Evolutionary conservation across 208 protist genomes (phyloP).

Genomic region (Leishmania tarentolae): DNA sequence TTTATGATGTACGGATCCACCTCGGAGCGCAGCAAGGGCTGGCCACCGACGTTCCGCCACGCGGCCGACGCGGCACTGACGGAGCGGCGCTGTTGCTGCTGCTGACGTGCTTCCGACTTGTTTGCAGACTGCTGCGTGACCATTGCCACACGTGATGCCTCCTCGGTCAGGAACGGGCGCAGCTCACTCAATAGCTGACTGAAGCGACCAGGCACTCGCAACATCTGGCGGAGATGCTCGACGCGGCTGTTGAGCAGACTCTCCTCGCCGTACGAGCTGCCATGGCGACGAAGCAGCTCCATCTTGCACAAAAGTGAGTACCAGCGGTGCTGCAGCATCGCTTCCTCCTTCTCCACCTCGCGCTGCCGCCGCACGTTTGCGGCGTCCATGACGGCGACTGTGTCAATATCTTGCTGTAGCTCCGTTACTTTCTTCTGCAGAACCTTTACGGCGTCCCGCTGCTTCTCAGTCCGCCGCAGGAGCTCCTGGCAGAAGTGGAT

Average conservation of each 20-base stretch:
- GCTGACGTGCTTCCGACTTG: conserved; percentile 5
- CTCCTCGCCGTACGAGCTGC: conserved; percentile 45
- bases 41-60: conserved; percentile 5
- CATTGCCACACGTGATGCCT: conserved; percentile 44
- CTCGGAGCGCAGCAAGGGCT: conserved; percentile 38
- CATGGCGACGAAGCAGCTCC: conserved; percentile 56
- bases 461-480: conserved; percentile 52
- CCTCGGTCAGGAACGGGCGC: conserved; percentile 51
- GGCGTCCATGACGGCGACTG: conserved; percentile 45
- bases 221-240: conserved; percentile 42
- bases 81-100: conserved; percentile 1
- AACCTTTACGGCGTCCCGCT: conserved; percentile 44
- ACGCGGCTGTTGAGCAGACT: conserved; percentile 39
- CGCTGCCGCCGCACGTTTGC: conserved; percentile 37
- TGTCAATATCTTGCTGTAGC: conserved; percentile 39
- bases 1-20: conserved; percentile 49
- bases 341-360: conserved; percentile 54
- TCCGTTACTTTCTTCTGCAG: conserved; percentile 43
- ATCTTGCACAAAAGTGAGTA: conserved; percentile 48
- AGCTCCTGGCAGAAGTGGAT: conserved; percentile 82
- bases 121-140: conserved; percentile 15
- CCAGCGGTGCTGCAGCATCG: conserved; percentile 70
- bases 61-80: background rate
- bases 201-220: conserved; percentile 56
- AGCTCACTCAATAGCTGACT: conserved; percentile 42